These are phyloP conservation scores for Sphagnum tenellum DNA, from an alignment of 225 moss, liverwort and hornwort genomes.

Conservation along the genomic window DNA sequence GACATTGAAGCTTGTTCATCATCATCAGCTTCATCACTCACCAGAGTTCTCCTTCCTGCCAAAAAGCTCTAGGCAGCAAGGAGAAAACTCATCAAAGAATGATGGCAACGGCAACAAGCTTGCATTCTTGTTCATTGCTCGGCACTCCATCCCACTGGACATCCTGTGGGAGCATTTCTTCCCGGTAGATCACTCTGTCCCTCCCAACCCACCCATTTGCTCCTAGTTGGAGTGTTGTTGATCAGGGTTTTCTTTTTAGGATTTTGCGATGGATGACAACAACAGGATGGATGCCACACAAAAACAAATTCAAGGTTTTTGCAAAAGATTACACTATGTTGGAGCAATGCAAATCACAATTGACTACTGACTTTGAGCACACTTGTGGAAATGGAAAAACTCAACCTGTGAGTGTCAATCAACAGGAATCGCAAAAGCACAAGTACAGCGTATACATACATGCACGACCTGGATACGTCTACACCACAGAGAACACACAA, in stretches of 20 bases:
- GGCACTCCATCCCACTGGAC: slow-evolving; percentile 73
- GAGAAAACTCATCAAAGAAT: no score
- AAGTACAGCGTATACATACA: slow-evolving; percentile 86
- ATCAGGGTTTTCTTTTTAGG: no score
- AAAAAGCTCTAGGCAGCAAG: slow-evolving; percentile 7
- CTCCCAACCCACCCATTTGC: no score
- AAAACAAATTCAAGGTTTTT: no score
- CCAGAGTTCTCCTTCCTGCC: slow-evolving; percentile 9
- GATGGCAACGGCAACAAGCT: slow-evolving; percentile 32
- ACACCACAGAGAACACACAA: slow-evolving; percentile 37
- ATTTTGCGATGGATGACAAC: no score
- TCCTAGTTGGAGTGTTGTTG: no score
- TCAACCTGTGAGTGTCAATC: not conserved
- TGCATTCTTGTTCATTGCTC: slow-evolving; percentile 81
- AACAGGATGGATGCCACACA: no score
- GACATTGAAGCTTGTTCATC: slow-evolving; percentile 12
- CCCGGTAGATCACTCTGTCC: slow-evolving; percentile 16
- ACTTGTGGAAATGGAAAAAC: not conserved
- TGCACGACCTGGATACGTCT: slow-evolving; percentile 66
- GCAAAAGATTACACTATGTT: no score
- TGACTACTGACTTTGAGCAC: not conserved
- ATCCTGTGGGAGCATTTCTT: slow-evolving; percentile 82
- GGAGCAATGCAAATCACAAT: no score
- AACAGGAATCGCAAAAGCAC: slow-evolving; percentile 52
- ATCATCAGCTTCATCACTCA: slow-evolving; percentile 13